Evolutionary conservation across 192 early-diverging fungal species (phyloP).

Genomic region (Entomortierella lignicola): DNA sequence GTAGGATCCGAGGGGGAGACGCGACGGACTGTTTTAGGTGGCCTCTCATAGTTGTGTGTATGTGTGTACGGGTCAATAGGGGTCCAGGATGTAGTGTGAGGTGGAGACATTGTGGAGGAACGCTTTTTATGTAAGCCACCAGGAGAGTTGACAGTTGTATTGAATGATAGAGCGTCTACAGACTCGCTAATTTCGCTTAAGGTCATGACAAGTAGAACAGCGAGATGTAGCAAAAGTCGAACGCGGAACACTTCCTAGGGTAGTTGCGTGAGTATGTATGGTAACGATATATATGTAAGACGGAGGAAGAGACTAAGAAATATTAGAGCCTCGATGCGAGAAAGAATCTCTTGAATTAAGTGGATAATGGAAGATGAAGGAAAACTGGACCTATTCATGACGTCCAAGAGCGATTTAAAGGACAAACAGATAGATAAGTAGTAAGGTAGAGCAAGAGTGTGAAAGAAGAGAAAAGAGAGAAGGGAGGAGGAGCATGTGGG

Average conservation of each 20-base stretch:
- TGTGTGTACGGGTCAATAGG: neutral
- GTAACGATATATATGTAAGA: neutral
- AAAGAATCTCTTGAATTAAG: no score
- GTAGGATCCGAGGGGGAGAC: constrained; percentile 3
- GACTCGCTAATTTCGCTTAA: constrained; percentile 41
- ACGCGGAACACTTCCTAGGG: no score
- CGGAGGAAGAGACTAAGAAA: no score
- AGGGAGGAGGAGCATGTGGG: no score
- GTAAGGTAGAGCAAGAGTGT: no score
- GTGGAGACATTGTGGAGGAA: constrained; percentile 37
- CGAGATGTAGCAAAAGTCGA: neutral
- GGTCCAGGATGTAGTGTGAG: constrained; percentile 13
- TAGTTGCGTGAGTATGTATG: neutral
- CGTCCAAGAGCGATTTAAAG: neutral
- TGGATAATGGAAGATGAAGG: no score
- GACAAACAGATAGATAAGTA: no score
- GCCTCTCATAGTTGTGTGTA: constrained; percentile 6
- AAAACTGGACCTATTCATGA: no score
- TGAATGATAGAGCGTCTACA: constrained; percentile 6
- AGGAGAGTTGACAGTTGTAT: constrained; percentile 1
- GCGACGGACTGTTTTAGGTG: constrained; percentile 6
- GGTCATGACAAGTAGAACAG: constrained; percentile 25
- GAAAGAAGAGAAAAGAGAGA: neutral
- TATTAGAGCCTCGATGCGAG: no score
- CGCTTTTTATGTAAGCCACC: constrained; percentile 19